Percentiles rank a stretch among this genome's conserved stretches.
Evolutionary conservation across 139 green algal species (phyloP).

Genomic region (Chlamydomonas urium): DNA sequence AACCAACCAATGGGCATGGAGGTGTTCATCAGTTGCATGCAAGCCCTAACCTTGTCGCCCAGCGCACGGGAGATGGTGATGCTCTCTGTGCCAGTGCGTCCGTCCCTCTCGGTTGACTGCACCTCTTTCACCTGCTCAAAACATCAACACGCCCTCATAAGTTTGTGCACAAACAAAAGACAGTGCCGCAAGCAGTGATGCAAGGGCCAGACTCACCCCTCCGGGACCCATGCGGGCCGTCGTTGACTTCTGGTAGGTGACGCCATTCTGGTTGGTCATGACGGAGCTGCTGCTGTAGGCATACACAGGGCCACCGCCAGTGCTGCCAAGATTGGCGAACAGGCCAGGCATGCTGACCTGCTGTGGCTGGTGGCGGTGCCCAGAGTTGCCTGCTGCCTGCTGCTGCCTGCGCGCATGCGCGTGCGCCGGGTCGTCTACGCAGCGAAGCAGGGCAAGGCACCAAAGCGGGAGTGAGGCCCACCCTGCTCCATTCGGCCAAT

Average conservation of each 20-base stretch:
- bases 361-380: neutral
- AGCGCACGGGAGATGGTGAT: conserved; percentile 38
- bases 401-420: too few species aligned
- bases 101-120: conserved; percentile 36
- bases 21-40: neutral
- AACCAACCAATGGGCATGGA: neutral
- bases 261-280: conserved; percentile 20
- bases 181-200: neutral
- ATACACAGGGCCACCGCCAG: neutral
- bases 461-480: too few species aligned
- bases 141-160: neutral
- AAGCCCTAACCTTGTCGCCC: conserved; percentile 18
- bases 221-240: conserved; percentile 33
- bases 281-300: conserved; percentile 23
- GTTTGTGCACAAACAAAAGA: neutral
- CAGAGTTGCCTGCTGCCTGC: too few species aligned
- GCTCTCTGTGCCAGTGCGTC: conserved; percentile 28
- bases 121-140: conserved; percentile 37
- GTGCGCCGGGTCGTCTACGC: too few species aligned
- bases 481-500: too few species aligned
- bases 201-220: conserved; percentile 27
- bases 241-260: conserved; percentile 29
- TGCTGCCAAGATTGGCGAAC: neutral
- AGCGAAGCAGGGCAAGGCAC: too few species aligned
- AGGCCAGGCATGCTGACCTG: neutral